These are phyloP conservation scores for Septoria petroselini DNA, from an alignment of 2,329 filamentous ascomycete genomes.

Conservation along the genomic window DNA sequence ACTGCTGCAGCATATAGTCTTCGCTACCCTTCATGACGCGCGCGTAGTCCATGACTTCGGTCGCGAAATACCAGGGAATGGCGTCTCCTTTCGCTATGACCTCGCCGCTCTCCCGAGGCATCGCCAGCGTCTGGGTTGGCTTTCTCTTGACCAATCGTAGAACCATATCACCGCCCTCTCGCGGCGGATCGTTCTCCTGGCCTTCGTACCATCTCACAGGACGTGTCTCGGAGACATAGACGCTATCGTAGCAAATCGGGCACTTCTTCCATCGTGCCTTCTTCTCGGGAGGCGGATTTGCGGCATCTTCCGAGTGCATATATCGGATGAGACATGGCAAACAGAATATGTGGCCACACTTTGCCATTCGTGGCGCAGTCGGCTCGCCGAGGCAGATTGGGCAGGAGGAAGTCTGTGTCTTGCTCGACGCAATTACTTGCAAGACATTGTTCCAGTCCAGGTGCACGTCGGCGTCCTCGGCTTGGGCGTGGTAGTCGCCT, in stretches of 20 bases:
- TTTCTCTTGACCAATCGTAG: slow-evolving; percentile 79
- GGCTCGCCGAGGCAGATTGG: slow-evolving; percentile 93
- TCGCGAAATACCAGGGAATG: slow-evolving; percentile 91
- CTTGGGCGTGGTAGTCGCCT: slow-evolving; percentile 74
- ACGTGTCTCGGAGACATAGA: slow-evolving; percentile 87
- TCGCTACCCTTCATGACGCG: slow-evolving; percentile 91
- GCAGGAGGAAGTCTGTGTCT: slow-evolving; percentile 84
- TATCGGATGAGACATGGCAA: slow-evolving; percentile 89
- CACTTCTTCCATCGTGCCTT: slow-evolving; percentile 87
- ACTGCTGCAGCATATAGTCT: slow-evolving; percentile 80
- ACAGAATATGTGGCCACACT: slow-evolving; percentile 96
- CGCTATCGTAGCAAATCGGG: slow-evolving; percentile 87
- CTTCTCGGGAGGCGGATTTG: slow-evolving; percentile 60
- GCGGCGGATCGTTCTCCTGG: slow-evolving; percentile 76
- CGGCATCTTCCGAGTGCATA: slow-evolving; percentile 83
- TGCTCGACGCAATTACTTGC: slow-evolving; percentile 84
- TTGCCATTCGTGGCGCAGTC: slow-evolving; percentile 92
- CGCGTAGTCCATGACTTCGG: slow-evolving; percentile 91
- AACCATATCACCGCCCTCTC: slow-evolving; percentile 84
- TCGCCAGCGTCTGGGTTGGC: slow-evolving; percentile 76
- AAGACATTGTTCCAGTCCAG: slow-evolving; percentile 88
- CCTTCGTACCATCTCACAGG: slow-evolving; percentile 89
- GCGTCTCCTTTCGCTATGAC: slow-evolving; percentile 66
- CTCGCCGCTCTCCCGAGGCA: slow-evolving; percentile 79
- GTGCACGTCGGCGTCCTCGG: slow-evolving; percentile 80